A percentile compares a stretch with the other conserved stretches of the same genome.
Conservation (phyloP, 2,329 filamentous ascomycete genomes). For the Eutypa lata region DNA sequence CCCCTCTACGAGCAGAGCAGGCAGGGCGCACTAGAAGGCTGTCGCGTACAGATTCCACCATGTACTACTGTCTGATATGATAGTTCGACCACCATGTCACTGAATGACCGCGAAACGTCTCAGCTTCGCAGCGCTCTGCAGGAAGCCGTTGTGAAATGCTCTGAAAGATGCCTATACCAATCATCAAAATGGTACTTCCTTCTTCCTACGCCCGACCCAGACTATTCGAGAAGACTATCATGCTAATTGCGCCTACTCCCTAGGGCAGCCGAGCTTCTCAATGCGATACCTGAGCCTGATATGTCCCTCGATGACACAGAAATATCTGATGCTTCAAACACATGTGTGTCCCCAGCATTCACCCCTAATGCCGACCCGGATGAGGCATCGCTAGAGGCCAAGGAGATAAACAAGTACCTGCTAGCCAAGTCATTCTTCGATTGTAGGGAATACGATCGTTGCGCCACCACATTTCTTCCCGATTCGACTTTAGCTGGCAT, state of each 20-base stretch:
- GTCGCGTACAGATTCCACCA: not conserved
- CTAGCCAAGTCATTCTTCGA: conserved; percentile 94
- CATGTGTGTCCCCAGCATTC: conserved; percentile 46
- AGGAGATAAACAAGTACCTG: conserved; percentile 79
- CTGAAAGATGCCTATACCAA: conserved; percentile 91
- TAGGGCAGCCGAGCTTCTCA: conserved; percentile 92
- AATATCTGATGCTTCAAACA: conserved; percentile 30
- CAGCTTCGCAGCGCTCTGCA: conserved; percentile 75
- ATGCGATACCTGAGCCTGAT: conserved; percentile 65
- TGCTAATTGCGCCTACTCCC: conserved; percentile 10
- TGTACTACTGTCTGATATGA: not conserved
- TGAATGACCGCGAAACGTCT: conserved; percentile 53
- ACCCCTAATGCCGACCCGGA: conserved; percentile 62
- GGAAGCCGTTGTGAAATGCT: conserved; percentile 84
- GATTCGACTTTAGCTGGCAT: conserved; percentile 70
- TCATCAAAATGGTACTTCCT: conserved; percentile 85
- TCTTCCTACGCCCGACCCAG: not conserved
- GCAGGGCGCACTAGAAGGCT: not conserved
- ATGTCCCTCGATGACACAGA: conserved; percentile 25
- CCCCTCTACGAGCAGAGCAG: too few relatives aligned
- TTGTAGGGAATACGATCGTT: conserved; percentile 91
- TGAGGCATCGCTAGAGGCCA: conserved; percentile 73
- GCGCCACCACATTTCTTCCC: conserved; percentile 84
- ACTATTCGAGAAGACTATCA: conserved; percentile 5
- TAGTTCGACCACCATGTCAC: conserved; percentile 39